phyloP scores from a whole-genome alignment of 495 filamentous ascomycete genomes.

The Letharia columbiana region DNA sequence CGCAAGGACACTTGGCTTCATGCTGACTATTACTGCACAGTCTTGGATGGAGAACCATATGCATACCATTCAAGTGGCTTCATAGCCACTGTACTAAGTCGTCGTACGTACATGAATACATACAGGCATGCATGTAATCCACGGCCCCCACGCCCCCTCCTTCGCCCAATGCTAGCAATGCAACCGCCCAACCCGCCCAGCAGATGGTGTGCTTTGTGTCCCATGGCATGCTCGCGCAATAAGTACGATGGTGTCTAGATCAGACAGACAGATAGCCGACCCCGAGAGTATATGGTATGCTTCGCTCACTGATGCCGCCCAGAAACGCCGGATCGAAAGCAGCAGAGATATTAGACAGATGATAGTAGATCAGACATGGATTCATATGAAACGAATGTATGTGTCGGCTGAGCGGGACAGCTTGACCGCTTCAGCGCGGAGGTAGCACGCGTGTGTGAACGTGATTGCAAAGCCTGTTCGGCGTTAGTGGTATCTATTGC shows the following conservation, averaged over 20 bases:
- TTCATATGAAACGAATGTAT: conserved; percentile 5
- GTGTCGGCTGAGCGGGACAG: not conserved
- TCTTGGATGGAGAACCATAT: not conserved
- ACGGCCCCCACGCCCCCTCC: not conserved
- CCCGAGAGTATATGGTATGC: not conserved
- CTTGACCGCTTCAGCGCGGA: conserved; percentile 1
- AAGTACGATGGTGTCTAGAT: not conserved
- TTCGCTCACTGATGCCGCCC: not conserved
- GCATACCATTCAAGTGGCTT: not conserved
- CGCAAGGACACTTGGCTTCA: too few species aligned
- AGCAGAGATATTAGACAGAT: not conserved
- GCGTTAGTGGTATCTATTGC: conserved; percentile 3
- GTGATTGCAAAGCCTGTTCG: not conserved
- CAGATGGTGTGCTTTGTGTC: not conserved
- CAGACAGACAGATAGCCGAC: not conserved
- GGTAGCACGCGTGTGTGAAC: not conserved
- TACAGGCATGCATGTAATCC: not conserved
- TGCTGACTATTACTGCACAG: too few species aligned
- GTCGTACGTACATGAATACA: not conserved
- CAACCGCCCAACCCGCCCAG: not conserved
- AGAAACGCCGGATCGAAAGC: not conserved
- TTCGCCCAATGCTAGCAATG: not conserved
- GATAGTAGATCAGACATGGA: not conserved
- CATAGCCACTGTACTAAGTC: not conserved
- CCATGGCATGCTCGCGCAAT: not conserved